Conservation (phyloP, 2,329 filamentous ascomycete species). For the Cordyceps militaris region DNA sequence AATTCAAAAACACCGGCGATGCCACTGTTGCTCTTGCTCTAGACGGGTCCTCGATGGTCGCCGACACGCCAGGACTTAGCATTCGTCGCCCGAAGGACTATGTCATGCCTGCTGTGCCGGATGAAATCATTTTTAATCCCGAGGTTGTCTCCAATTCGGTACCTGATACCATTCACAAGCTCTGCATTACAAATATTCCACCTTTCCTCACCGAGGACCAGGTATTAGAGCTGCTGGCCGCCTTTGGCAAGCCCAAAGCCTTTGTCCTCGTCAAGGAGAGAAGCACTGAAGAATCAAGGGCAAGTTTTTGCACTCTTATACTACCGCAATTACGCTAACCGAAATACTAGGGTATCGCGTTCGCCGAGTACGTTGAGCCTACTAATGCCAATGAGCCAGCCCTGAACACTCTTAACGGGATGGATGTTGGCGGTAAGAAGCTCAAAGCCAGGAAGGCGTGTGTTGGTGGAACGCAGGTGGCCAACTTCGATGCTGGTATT, state of each 20-base stretch:
- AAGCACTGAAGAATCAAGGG: slow-evolving; percentile 77
- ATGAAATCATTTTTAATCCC: slow-evolving; percentile 66
- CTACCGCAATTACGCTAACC: slow-evolving; percentile 22
- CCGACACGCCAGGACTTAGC: slow-evolving; percentile 57
- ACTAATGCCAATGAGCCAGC: slow-evolving; percentile 67
- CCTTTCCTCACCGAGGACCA: slow-evolving; percentile 84
- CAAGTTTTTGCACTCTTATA: slow-evolving; percentile 38
- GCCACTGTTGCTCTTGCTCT: slow-evolving; percentile 86
- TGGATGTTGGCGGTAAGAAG: slow-evolving; percentile 82
- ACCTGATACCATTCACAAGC: slow-evolving; percentile 89
- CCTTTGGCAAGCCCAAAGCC: slow-evolving; percentile 88
- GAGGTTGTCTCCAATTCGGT: slow-evolving; percentile 75
- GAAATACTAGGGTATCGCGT: slow-evolving; percentile 70
- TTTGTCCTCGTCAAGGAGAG: slow-evolving; percentile 86
- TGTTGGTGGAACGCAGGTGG: slow-evolving; percentile 86
- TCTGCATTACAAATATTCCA: slow-evolving; percentile 86
- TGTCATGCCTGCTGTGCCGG: slow-evolving; percentile 75
- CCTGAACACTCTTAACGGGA: slow-evolving; percentile 83
- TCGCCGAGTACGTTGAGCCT: slow-evolving; percentile 87
- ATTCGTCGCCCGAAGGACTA: slow-evolving; percentile 94
- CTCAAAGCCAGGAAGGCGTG: slow-evolving; percentile 85
- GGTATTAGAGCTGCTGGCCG: slow-evolving; percentile 79
- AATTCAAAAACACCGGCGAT: slow-evolving; percentile 83
- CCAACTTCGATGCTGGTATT: slow-evolving; percentile 89
- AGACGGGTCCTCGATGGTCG: slow-evolving; percentile 83